These are phyloP conservation scores for Metschnikowia gelsemii DNA, from an alignment of 805 yeast species.

Conservation along the genomic window DNA sequence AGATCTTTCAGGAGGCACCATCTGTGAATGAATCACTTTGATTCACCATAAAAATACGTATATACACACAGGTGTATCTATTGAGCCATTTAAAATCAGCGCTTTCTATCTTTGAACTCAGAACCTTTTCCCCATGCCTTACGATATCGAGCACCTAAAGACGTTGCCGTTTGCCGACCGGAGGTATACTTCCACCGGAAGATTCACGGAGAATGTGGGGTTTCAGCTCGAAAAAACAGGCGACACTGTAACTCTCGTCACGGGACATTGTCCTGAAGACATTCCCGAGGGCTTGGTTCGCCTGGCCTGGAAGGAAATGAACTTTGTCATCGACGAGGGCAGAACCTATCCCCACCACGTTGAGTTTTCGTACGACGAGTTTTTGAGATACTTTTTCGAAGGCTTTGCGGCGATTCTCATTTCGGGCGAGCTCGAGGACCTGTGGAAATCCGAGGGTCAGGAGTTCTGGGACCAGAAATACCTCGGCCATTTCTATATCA, in stretches of 20 bases:
- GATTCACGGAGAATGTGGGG: conserved; percentile 36
- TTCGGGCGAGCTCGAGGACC: conserved; percentile 30
- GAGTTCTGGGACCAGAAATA: conserved; percentile 48
- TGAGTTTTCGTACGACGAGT: conserved; percentile 46
- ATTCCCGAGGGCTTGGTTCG: conserved; percentile 53
- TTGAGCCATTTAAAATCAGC: too few species aligned
- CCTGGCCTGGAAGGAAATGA: conserved; percentile 52
- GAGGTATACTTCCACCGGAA: conserved; percentile 22
- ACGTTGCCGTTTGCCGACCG: conserved; percentile 38
- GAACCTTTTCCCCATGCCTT: too few species aligned
- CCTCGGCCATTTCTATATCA: conserved; percentile 76
- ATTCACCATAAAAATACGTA: too few species aligned
- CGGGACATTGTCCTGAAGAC: conserved; percentile 48
- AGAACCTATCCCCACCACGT: conserved; percentile 67
- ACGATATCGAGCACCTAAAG: conserved; percentile 10
- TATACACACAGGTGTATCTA: too few species aligned
- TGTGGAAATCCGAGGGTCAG: conserved; percentile 35
- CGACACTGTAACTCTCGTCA: conserved; percentile 55
- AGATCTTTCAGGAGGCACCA: too few species aligned
- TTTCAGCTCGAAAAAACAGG: conserved; percentile 44
- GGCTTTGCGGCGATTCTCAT: conserved; percentile 65
- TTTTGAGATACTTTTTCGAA: conserved; percentile 63
- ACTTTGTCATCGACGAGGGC: conserved; percentile 68
- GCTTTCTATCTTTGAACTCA: too few species aligned
- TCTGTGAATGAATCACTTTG: too few species aligned